phyloP scores from a whole-genome alignment of 2,329 filamentous ascomycete species.

The Xylariaceae sp. region DNA sequence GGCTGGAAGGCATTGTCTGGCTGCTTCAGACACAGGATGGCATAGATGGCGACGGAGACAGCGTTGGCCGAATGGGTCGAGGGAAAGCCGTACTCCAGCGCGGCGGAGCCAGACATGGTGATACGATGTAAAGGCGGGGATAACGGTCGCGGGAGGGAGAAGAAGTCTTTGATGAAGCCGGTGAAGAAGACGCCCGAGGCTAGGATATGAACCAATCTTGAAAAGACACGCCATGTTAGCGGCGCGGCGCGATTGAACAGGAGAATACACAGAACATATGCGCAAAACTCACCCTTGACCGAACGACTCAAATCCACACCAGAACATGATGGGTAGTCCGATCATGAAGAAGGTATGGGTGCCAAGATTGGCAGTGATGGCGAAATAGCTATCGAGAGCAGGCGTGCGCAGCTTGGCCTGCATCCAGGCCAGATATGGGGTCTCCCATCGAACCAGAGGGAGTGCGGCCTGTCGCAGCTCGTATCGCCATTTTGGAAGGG shows the following conservation, averaged over 20 bases:
- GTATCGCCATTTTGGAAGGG: slow-evolving; percentile 87
- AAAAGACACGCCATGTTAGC: slow-evolving; percentile 18
- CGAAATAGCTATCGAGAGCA: slow-evolving; percentile 91
- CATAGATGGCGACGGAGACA: slow-evolving; percentile 87
- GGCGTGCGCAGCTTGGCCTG: slow-evolving; percentile 78
- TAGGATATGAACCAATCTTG: slow-evolving; percentile 71
- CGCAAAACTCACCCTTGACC: slow-evolving; percentile 71
- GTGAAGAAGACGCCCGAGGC: slow-evolving; percentile 80
- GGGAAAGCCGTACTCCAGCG: slow-evolving; percentile 94
- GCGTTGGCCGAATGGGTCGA: slow-evolving; percentile 97
- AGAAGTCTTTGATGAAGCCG: slow-evolving; percentile 89
- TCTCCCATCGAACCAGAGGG: slow-evolving; percentile 89
- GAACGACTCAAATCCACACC: slow-evolving; percentile 83
- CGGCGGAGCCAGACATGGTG: slow-evolving; percentile 94
- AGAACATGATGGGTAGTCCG: slow-evolving; percentile 89
- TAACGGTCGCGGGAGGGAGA: slow-evolving; percentile 85
- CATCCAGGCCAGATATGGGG: slow-evolving; percentile 83
- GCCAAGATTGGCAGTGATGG: slow-evolving; percentile 90
- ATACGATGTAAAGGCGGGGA: slow-evolving; percentile 91
- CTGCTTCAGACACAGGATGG: slow-evolving; percentile 64
- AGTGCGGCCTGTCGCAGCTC: slow-evolving; percentile 74
- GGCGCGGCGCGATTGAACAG: slow-evolving; percentile 1
- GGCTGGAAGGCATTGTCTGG: slow-evolving; percentile 60
- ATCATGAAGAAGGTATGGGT: slow-evolving; percentile 99
- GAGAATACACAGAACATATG: too few species aligned